These are phyloP conservation scores for Penicillium salamii DNA, from an alignment of 495 filamentous ascomycete species.

Conservation along the genomic window DNA sequence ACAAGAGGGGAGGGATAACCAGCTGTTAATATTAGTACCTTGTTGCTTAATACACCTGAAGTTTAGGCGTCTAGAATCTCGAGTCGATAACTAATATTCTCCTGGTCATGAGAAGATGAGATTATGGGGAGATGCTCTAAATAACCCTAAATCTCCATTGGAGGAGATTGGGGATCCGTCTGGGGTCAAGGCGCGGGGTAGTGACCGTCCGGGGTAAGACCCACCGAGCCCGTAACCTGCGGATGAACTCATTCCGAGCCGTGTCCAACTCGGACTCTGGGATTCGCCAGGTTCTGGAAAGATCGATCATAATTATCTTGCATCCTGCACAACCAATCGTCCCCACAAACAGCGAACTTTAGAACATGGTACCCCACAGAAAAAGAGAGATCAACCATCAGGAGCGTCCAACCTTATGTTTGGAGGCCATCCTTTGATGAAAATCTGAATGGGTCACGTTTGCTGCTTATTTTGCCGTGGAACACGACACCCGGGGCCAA, in stretches of 20 bases:
- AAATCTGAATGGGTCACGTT: constrained; percentile 10
- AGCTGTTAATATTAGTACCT: too few relatives aligned
- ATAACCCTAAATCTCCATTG: too few relatives aligned
- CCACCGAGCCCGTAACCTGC: constrained; percentile 10
- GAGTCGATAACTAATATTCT: too few relatives aligned
- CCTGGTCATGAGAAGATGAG: too few relatives aligned
- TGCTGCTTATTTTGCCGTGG: constrained; percentile 3
- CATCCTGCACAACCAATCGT: constrained; percentile 4
- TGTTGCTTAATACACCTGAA: too few relatives aligned
- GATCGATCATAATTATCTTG: constrained; percentile 10
- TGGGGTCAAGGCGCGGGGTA: constrained; percentile 16
- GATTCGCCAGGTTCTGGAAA: constrained; percentile 10
- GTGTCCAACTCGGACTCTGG: constrained; percentile 8
- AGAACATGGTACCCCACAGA: constrained; percentile 1
- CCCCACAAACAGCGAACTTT: too few relatives aligned
- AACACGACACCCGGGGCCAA: constrained; percentile 6
- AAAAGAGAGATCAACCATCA: constrained; percentile 12
- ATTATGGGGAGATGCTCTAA: too few relatives aligned
- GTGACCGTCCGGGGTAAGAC: constrained; percentile 15
- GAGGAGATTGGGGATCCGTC: constrained; percentile 16
- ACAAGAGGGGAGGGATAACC: too few relatives aligned
- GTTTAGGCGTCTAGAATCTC: too few relatives aligned
- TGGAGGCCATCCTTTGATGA: constrained; percentile 7
- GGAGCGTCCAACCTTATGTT: constrained; percentile 11
- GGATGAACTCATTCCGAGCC: constrained; percentile 11